Evolutionary conservation across 148 eudicot genomes (phyloP).

Genomic region (Cornus controversa): DNA sequence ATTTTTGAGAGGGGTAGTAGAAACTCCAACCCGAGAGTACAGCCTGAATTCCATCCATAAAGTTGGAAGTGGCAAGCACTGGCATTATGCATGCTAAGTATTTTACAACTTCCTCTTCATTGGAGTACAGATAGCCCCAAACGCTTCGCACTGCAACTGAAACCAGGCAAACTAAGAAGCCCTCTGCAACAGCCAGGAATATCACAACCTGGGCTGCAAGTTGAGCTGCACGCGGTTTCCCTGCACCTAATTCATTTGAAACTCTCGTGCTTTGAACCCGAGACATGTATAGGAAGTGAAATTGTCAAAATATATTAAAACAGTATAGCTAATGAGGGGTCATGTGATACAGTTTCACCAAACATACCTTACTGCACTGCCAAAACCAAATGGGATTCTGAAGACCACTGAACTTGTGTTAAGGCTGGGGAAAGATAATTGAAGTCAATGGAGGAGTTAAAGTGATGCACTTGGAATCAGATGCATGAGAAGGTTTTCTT

Average conservation of each 20-base stretch:
- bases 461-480: not conserved
- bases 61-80: conserved; percentile 27
- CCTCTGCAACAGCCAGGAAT: conserved; percentile 18
- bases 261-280: conserved; percentile 24
- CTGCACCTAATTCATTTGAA: conserved; percentile 33
- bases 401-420: conserved; percentile 18
- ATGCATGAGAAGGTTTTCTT: not conserved
- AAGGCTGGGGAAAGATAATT: conserved; percentile 12
- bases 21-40: conserved; percentile 23
- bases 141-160: conserved; percentile 10
- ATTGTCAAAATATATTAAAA: not conserved
- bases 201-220: conserved; percentile 25
- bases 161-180: conserved; percentile 13
- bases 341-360: not conserved
- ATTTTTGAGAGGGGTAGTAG: not conserved
- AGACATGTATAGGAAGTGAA: not conserved
- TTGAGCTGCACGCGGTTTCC: conserved; percentile 16
- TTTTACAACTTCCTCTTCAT: conserved; percentile 27
- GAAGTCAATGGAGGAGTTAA: not conserved
- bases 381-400: conserved; percentile 28
- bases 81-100: conserved; percentile 25
- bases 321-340: not conserved
- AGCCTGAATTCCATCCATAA: conserved; percentile 36
- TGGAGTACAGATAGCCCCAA: conserved; percentile 19
- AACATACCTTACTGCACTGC: conserved; percentile 32